phyloP scores from a whole-genome alignment of 2,329 filamentous ascomycete species.

The Cladobotryum protrusum region DNA sequence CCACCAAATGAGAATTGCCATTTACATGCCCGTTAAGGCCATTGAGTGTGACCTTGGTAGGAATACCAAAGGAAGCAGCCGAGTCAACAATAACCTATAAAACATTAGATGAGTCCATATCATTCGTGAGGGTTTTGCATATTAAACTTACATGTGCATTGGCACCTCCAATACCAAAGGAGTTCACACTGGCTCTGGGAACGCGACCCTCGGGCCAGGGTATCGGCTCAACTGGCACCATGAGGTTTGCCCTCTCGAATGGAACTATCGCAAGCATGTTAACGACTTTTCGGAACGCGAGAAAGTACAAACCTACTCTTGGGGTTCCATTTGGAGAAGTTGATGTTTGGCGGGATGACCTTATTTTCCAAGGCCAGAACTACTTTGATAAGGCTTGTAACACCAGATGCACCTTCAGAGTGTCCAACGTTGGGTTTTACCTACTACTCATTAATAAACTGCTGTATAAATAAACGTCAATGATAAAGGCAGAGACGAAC shows the following conservation, averaged over 20 bases:
- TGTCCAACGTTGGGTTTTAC: conserved; percentile 39
- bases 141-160: conserved; percentile 26
- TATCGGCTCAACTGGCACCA: conserved; percentile 22
- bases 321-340: conserved; percentile 27
- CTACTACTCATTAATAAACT: conserved; percentile 17
- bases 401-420: conserved; percentile 36
- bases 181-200: conserved; percentile 24
- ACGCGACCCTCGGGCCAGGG: conserved; percentile 30
- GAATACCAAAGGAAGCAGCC: neutral
- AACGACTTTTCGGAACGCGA: too few relatives aligned
- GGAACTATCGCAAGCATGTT: too few relatives aligned
- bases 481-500: conserved; percentile 14
- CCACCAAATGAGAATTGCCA: too few relatives aligned
- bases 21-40: too few relatives aligned
- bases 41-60: neutral
- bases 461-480: too few relatives aligned
- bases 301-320: conserved; percentile 26
- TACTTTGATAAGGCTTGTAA: conserved; percentile 38
- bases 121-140: neutral
- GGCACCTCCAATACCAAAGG: conserved; percentile 31
- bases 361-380: conserved; percentile 34
- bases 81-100: neutral
- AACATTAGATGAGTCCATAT: neutral
- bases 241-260: conserved; percentile 18
- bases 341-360: conserved; percentile 34